Conservation (phyloP, 495 filamentous ascomycete species). For the Neurospora sublineolata region DNA sequence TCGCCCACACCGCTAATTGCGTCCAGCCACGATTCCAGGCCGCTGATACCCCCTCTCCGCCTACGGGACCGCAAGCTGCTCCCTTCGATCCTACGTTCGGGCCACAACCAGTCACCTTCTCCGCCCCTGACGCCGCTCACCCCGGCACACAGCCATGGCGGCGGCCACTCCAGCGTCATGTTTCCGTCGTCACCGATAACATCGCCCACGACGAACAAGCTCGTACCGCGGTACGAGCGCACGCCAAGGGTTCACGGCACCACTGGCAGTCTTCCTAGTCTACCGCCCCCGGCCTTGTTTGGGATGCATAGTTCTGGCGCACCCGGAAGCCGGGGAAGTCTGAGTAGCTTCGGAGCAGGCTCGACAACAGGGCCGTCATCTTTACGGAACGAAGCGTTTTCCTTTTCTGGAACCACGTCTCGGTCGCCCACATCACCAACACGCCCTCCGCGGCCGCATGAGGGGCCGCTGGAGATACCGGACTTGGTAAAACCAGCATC, state of each 20-base stretch:
- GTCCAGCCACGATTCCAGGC: slow-evolving; percentile 18
- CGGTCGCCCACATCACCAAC: slow-evolving; percentile 12
- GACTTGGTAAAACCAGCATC: slow-evolving; percentile 18
- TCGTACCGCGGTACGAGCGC: slow-evolving; percentile 19
- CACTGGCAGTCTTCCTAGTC: background rate
- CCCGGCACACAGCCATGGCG: slow-evolving; percentile 14
- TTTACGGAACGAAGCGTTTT: slow-evolving; percentile 9
- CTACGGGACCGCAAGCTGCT: slow-evolving; percentile 33
- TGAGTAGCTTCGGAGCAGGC: background rate
- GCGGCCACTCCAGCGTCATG: background rate
- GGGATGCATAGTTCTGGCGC: background rate
- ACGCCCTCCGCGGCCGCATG: slow-evolving; percentile 21
- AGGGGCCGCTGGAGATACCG: slow-evolving; percentile 20
- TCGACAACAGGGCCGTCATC: slow-evolving; percentile 8
- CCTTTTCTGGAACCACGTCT: background rate
- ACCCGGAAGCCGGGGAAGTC: slow-evolving; percentile 2
- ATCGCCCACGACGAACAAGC: slow-evolving; percentile 22
- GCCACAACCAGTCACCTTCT: slow-evolving; percentile 15
- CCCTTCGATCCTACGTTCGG: slow-evolving; percentile 22
- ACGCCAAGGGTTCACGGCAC: slow-evolving; percentile 6
- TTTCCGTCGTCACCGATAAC: slow-evolving; percentile 20
- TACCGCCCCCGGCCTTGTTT: slow-evolving; percentile 6
- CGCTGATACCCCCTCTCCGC: slow-evolving; percentile 30
- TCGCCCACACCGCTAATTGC: slow-evolving; percentile 31
- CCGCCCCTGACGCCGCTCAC: slow-evolving; percentile 20